These are phyloP conservation scores for Colletotrichum tropicale DNA, from an alignment of 2,329 filamentous ascomycete genomes.

Conservation along the genomic window DNA sequence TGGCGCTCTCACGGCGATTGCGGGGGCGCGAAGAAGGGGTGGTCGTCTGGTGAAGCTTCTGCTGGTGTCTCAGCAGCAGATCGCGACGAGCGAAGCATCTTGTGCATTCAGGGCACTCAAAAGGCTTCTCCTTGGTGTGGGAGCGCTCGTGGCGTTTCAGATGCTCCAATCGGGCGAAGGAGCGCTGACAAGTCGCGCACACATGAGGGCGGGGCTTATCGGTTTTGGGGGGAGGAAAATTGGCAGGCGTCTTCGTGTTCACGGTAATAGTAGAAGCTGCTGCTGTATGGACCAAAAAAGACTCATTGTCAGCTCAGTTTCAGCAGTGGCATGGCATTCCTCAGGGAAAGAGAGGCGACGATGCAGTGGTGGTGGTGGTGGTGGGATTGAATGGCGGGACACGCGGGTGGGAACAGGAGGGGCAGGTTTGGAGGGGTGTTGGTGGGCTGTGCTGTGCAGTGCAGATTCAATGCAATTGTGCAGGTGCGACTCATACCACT, in stretches of 20 bases:
- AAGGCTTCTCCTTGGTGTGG: constrained; percentile 99
- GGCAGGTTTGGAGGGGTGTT: constrained; percentile 28
- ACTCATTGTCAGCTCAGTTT: constrained; percentile 31
- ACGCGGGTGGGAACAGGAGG: constrained; percentile 28
- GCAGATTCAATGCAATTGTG: constrained; percentile 4
- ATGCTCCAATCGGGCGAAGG: constrained; percentile 94
- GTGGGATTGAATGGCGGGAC: background rate
- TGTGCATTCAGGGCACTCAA: constrained; percentile 93
- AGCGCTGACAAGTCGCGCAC: constrained; percentile 88
- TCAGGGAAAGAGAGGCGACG: background rate
- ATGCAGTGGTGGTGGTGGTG: constrained; percentile 21
- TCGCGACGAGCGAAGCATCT: constrained; percentile 95
- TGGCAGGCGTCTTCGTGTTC: constrained; percentile 47
- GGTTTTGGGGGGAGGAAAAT: constrained; percentile 85
- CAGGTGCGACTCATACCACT: constrained; percentile 40
- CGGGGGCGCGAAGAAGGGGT: constrained; percentile 86
- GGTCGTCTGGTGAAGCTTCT: constrained; percentile 95
- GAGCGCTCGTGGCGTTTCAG: constrained; percentile 96
- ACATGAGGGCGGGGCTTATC: constrained; percentile 97
- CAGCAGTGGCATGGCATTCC: background rate
- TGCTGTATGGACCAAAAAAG: background rate
- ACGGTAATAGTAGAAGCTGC: constrained; percentile 56
- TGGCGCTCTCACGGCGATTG: constrained; percentile 88
- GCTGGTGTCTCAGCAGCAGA: constrained; percentile 90
- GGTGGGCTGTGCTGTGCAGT: background rate